Evolutionary conservation across 2,329 filamentous ascomycete species (phyloP), one percentile per base, ranked within the genome.

Genomic region (Cladosporium austrohemisphaericum): DNA sequence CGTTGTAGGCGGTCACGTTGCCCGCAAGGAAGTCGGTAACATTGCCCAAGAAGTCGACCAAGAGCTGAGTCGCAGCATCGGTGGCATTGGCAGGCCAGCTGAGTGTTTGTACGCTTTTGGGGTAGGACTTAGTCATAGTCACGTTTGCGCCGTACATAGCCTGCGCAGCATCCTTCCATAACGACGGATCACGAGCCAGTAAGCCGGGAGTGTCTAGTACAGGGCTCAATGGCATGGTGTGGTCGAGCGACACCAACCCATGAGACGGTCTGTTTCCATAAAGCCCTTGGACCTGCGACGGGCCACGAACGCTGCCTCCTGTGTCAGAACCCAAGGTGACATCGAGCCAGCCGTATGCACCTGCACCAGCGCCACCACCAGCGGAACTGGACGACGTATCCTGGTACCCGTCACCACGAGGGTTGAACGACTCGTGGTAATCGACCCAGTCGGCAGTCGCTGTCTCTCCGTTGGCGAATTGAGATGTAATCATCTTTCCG

Each of bases 401-500:
- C 14, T 71, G 69, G 49, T 71, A 71, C 5, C 69, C 69, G 32
- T 71, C 69, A 5, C 69, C 68, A 22, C 68, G 63, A 22, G 67
- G 67, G 28, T 70, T 71, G 57, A 71, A 71, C 0, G 66, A 59
- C 9, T 64, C 62, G 36, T 71, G 71, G 31, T 71, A 69, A 44
- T 71, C 68, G 2, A 72, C 50, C 71, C 71, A 76, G 49, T 80
- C 76, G 0, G 70, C 72, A 0, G 76, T 79, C 0, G 76, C 71
- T 0, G 53, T 60, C 31, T 70, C 70, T 1, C 68, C 69, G 16
- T 71, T 70, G 1, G 70, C 70, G 40, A 72, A 73, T 35, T 71
- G 69, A 16, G 61, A 65, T 0, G 68, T 71, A 38, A 68, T 65
- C 65, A 69, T 70, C 51, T 71, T 72, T 5, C 71, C 71, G 2